phyloP scores from a whole-genome alignment of 257 asterid genomes.

The Rehmannia glutinosa region DNA sequence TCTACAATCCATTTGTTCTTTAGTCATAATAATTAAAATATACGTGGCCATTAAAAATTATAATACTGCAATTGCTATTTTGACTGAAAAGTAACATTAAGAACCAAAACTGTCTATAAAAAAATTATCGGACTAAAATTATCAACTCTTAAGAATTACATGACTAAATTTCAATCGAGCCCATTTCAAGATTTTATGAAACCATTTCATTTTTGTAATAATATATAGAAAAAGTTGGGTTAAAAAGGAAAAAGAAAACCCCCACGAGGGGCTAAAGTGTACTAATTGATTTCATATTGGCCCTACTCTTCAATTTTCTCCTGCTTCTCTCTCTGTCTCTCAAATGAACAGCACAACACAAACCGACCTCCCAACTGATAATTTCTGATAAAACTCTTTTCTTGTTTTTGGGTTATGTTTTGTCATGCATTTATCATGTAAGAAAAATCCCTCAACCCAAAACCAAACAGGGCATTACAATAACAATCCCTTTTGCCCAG shows the following conservation, averaged over 20 bases:
- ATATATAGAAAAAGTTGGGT: no score
- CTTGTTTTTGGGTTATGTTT: not conserved
- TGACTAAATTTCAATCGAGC: no score
- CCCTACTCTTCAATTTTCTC: constrained; percentile 18
- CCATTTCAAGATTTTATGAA: no score
- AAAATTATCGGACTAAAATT: no score
- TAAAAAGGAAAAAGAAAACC: not conserved
- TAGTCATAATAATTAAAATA: no score
- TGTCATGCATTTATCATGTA: constrained; percentile 8
- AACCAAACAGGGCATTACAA: not conserved
- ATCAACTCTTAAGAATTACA: no score
- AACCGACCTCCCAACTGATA: constrained; percentile 27
- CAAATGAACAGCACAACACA: constrained; percentile 13
- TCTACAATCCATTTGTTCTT: no score
- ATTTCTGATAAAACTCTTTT: not conserved
- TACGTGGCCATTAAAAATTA: no score
- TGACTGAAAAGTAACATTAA: no score
- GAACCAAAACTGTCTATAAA: no score
- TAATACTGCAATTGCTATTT: no score
- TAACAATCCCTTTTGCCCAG: constrained; percentile 9
- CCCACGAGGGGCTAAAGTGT: not conserved
- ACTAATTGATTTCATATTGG: not conserved
- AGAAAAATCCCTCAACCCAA: not conserved
- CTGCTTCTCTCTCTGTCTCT: constrained; percentile 7
- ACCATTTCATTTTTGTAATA: no score